Base-by-base conservation (phyloP, 108 stramenopile species). In the Nitzschia inconspicua region DNA sequence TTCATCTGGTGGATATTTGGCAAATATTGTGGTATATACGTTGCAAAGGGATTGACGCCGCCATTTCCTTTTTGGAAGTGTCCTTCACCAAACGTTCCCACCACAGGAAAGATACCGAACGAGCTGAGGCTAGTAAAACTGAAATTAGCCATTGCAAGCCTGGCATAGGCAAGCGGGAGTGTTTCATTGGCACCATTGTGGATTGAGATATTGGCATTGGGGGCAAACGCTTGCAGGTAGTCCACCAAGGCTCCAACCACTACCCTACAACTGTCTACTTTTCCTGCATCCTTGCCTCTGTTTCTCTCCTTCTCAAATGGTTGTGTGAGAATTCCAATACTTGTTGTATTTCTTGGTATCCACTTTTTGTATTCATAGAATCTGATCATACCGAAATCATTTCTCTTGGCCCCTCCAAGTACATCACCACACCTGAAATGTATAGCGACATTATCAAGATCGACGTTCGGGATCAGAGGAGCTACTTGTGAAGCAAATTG, bases 401-500 rank as follows among this genome's bases (percentile, higher is more conserved):
- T 16, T 4, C 50, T 20, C 4, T 16, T 20, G 10, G 8, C 42
- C 2, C 10, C 18, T 19, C 22, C 32, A 19, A 65, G 28, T 31
- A 65, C 25, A 24, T 65, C 64, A 8, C 64, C 64, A 57, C 64
- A 65, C n/a, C 64, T 51, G 46, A 65, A 65, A 23, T 65, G 64
- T 22, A 65, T 65, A 4, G 64, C 64, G 6, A 65, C 64, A 23
- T 65, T 37, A 65, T 65, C 64, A 29, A 65, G 4, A n/a, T 16
- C 16, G 4, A 50, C 23, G n/a, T 53, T 28, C 7, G 61, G 13
- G 27, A 63, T 4, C 37, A 53, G n/a, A 42, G 47, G 10, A 60
- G 48, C 25, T 18, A 26, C 24, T 20, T 28, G 26, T 50, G 23
- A 25, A 50, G 30, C 25, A 28, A 6, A 13, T 50, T 26, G 24